A percentile compares a stretch with the other conserved stretches of the same genome.
Conservation (phyloP, 2,329 filamentous ascomycete genomes). For the Penicillium corylophilum region DNA sequence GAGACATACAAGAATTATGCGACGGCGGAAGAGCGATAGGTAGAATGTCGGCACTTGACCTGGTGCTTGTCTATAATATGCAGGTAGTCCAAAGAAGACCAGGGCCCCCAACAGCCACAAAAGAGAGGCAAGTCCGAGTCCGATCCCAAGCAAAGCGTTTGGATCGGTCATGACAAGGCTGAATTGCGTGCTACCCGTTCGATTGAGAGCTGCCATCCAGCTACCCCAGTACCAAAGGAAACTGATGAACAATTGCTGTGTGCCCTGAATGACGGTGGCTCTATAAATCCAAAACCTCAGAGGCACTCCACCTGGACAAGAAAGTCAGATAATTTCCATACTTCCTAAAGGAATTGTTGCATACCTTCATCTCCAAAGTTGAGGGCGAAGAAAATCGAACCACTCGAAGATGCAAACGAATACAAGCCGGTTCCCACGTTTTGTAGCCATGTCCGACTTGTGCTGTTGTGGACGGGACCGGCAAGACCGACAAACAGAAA, state of each 20-base stretch:
- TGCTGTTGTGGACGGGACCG: slow-evolving; percentile 48
- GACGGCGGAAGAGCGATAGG: slow-evolving; percentile 53
- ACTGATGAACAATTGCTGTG: slow-evolving; percentile 64
- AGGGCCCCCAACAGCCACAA: too few relatives aligned
- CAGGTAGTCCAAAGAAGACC: slow-evolving; percentile 23
- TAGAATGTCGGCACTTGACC: slow-evolving; percentile 60
- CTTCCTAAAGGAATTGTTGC: too few relatives aligned
- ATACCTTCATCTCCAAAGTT: slow-evolving; percentile 63
- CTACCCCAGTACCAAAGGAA: slow-evolving; percentile 67
- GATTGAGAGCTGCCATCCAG: slow-evolving; percentile 37
- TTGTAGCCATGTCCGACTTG: slow-evolving; percentile 54
- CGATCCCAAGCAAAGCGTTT: too few relatives aligned
- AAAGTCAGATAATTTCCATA: too few relatives aligned
- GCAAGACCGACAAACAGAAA: slow-evolving; percentile 63
- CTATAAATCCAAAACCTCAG: slow-evolving; percentile 63
- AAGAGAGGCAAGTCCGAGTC: too few relatives aligned
- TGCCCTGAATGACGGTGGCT: slow-evolving; percentile 57
- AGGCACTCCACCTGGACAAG: slow-evolving; percentile 49
- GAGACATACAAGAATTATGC: slow-evolving; percentile 41
- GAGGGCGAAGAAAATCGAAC: slow-evolving; percentile 65
- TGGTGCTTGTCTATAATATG: slow-evolving; percentile 58
- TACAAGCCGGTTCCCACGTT: slow-evolving; percentile 63
- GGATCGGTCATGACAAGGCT: too few relatives aligned
- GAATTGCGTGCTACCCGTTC: background rate
- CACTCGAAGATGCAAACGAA: slow-evolving; percentile 61